Base-by-base conservation (phyloP, 1,284 basidiomycete genomes). In the Trichosporon asahii region DNA sequence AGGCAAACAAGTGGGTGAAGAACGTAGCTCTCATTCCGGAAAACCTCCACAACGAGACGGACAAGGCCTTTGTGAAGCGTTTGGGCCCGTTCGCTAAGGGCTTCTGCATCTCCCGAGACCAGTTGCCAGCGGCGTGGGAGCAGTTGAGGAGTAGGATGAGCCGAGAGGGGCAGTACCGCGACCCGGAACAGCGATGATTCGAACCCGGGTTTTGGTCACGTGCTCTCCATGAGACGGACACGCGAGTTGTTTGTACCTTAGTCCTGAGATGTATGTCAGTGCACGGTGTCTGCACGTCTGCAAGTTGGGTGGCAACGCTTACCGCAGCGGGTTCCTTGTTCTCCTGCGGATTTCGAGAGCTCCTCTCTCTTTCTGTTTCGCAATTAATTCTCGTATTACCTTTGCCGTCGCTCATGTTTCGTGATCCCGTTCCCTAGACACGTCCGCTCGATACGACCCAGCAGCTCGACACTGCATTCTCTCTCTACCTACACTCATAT, bases 21-120 rank as follows among this genome's bases (percentile, higher is more conserved):
- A 65, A 66, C 14, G 68, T 80, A 29, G 71, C 72, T 9, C 76
- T 77, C 67, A 72, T 70, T 4, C 80, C 80, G 6, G 73, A 74
- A n/a, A 70, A 66, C 1, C 70, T 82, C 25, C 73, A 74, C 25
- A 69, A 74, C 55, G 79, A 80, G 68, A 73, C 72, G 23, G 79
- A 79, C 65, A 65, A 71, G 68, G 69, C 64, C 1, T 78, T 79
- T 63, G 67, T 78, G 21, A 37, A 68, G n/a, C 70, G 77, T 1
- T 73, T 82, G 18, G 79, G 76, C 9, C 69, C 73, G 35, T 79
- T 80, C 46, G 65, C 69, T 11, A 64, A 74, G 18, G 73, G 73
- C n/a, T 78, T 82, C 70, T 65, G 65, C 35, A 64, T 77, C 11
- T 73, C 71, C 2, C 67, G 73, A 49, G 75, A 74, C 3, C 74